Evolutionary conservation across 2,329 filamentous ascomycete species (phyloP).

Genomic region (Hypocrella siamensis): DNA sequence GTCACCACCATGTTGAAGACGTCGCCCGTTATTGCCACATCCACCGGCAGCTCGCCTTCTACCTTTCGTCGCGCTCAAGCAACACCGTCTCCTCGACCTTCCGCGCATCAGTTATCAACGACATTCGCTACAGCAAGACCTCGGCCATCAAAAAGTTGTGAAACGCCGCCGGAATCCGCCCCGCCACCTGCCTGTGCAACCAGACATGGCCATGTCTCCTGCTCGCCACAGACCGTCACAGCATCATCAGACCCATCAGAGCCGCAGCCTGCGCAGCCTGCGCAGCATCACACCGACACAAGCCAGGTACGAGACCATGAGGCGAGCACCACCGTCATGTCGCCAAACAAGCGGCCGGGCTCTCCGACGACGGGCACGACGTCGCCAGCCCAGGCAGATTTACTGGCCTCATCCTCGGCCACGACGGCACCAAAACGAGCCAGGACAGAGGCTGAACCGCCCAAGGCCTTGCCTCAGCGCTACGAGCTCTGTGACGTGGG

Average conservation of each 20-base stretch:
- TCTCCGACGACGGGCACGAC: slow-evolving; percentile 7
- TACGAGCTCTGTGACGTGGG: slow-evolving; percentile 75
- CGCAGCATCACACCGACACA: background rate
- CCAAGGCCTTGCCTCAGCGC: slow-evolving; percentile 48
- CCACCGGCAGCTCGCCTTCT: slow-evolving; percentile 36
- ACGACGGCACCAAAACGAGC: slow-evolving; percentile 30
- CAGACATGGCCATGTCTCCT: too few species aligned
- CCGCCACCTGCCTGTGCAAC: too few species aligned
- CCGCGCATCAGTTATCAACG: too few species aligned
- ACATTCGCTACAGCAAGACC: too few species aligned
- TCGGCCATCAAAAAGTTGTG: too few species aligned
- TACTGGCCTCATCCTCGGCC: slow-evolving; percentile 1
- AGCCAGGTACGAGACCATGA: too few species aligned
- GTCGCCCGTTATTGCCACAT: slow-evolving; percentile 33
- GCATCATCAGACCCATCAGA: background rate
- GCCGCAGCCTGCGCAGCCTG: background rate
- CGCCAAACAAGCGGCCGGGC: slow-evolving; percentile 18
- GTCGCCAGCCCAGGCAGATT: slow-evolving; percentile 1
- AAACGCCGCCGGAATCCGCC: too few species aligned
- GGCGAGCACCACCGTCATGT: slow-evolving; percentile 7
- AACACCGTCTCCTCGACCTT: too few species aligned
- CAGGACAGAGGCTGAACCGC: slow-evolving; percentile 30
- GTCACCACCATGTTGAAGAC: slow-evolving; percentile 46
- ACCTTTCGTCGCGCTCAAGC: slow-evolving; percentile 21
- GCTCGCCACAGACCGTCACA: background rate